Conservation (phyloP, 2,329 filamentous ascomycete genomes). For the Penicillium nordicum region DNA sequence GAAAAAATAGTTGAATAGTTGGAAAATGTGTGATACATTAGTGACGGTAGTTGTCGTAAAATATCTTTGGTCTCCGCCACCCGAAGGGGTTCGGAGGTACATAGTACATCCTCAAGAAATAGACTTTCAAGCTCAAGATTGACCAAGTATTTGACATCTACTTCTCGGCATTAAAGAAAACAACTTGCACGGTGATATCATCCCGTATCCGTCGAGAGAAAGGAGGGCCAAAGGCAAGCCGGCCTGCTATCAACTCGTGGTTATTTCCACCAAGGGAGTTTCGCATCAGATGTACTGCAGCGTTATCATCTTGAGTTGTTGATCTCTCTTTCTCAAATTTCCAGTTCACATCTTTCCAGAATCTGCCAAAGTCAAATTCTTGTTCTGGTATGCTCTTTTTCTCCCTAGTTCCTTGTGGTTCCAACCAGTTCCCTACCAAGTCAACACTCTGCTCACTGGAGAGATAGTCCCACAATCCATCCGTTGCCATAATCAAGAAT, state of each 20-base stretch:
- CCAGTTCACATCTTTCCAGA: constrained; percentile 23
- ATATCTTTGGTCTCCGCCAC: background rate
- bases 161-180: constrained; percentile 28
- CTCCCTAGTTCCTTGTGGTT: constrained; percentile 34
- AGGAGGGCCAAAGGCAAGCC: constrained; percentile 27
- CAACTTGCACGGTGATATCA: constrained; percentile 53
- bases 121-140: background rate
- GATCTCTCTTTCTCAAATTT: constrained; percentile 44
- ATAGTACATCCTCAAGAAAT: background rate
- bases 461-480: constrained; percentile 65
- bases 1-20: background rate
- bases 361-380: constrained; percentile 23
- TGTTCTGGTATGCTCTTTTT: constrained; percentile 28
- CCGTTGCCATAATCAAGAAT: constrained; percentile 65
- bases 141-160: background rate
- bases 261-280: constrained; percentile 53
- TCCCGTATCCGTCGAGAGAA: constrained; percentile 44
- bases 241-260: constrained; percentile 32
- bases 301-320: constrained; percentile 52
- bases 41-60: background rate
- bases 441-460: constrained; percentile 57
- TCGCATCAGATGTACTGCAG: constrained; percentile 50
- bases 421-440: constrained; percentile 56
- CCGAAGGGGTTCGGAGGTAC: background rate
- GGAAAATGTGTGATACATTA: background rate